These are phyloP conservation scores for Calonectria hawksworthii DNA, from an alignment of 2,329 filamentous ascomycete species.

Conservation along the genomic window DNA sequence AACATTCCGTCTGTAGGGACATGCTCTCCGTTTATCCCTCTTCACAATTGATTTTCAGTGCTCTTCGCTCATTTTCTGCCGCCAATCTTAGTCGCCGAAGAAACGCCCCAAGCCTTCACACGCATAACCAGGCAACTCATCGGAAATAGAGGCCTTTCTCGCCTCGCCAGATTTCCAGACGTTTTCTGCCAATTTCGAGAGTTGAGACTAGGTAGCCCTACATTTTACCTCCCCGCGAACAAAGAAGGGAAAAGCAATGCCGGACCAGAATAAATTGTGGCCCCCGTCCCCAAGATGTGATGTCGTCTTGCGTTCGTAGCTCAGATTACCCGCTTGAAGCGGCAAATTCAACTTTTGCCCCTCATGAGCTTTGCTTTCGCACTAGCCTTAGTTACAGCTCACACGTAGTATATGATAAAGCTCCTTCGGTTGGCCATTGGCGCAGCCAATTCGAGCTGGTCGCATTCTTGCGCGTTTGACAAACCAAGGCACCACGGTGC, in stretches of 20 bases:
- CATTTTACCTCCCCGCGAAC: not conserved
- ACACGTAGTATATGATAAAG: not conserved
- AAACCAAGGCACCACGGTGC: conserved; percentile 13
- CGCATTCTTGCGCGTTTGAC: conserved; percentile 4
- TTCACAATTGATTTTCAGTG: not conserved
- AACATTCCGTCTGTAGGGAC: conserved; percentile 33
- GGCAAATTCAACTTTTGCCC: not conserved
- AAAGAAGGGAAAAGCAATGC: not conserved
- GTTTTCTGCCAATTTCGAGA: not conserved
- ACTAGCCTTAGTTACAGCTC: conserved; percentile 15
- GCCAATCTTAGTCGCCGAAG: not conserved
- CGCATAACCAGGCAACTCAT: not conserved
- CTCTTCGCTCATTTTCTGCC: not conserved
- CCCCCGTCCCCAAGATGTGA: not conserved
- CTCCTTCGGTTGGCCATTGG: conserved; percentile 11
- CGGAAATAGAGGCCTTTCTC: not conserved
- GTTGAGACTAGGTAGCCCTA: no score
- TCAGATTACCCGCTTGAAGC: not conserved
- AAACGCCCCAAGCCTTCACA: not conserved
- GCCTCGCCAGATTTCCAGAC: not conserved
- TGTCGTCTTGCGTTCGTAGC: not conserved
- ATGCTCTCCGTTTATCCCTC: not conserved
- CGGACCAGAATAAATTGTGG: not conserved
- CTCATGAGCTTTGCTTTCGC: conserved; percentile 10
- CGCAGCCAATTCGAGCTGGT: conserved; percentile 5